Evolutionary conservation across 2,329 filamentous ascomycete species (phyloP), one percentile per base, ranked within the genome.

Genomic region (Trichothecium sympodiale): DNA sequence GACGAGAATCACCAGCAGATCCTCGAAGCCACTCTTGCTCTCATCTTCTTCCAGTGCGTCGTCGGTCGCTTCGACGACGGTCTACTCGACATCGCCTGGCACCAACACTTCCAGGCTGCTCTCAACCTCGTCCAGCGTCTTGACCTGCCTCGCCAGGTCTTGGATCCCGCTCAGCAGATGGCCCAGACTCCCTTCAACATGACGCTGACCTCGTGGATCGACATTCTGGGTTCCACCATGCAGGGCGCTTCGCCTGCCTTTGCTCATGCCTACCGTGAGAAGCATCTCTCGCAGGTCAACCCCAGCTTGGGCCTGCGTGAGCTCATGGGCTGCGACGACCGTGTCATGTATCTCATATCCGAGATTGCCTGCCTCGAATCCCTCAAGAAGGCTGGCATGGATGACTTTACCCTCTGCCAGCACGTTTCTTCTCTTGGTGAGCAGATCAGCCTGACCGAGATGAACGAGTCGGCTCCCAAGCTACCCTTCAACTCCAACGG

Each of bases 271-370:
- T 98, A 96, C 62, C 80, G 91, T 34, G 81, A 91, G 57, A 94
- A 95, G 69, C 85, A 94, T 57, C 74, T 94, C 35, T 83, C 84
- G 8, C 56, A 62, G 9, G 57, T 62, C 43, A 73, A 74, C 56
- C 61, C 69, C 16, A 74, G 67, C 37, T 66, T 80, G 12, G 91
- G 91, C 9, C 72, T 98, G 27, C 79, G 82, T 36, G 87, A 94
- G 64, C 73, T 96, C 35, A 96, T 96, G 88, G 91, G 91, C 47
- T 96, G 91, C 58, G 89, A 96, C 44, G 91, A 98, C 61, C 78
- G 80, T 16, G 83, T 96, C 60, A 95, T 98, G 87, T 96, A 94
- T 59, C 70, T 96, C 49, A 94, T 98, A 55, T 94, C 87, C 2
- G 91, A 98, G 62, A 94, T 96, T 49, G 85, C 89, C 37, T 96